phyloP scores from a whole-genome alignment of 805 yeast genomes.

The Teunomyces panamensis region DNA sequence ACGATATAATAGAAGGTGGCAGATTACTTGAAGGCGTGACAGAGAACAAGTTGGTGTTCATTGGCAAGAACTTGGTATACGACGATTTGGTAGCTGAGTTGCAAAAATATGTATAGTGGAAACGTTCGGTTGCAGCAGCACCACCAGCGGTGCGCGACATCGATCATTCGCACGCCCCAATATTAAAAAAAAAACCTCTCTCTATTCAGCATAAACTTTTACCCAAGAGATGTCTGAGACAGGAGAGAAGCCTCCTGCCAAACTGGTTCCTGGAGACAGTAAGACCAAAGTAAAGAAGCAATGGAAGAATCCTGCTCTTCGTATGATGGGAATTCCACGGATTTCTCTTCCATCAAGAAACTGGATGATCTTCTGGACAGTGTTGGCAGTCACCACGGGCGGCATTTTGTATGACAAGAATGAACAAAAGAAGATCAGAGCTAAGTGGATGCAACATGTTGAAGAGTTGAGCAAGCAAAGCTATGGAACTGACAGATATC shows the following conservation, averaged over 20 bases:
- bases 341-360: conserved; percentile 83
- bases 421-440: conserved; percentile 64
- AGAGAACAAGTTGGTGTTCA: conserved; percentile 63
- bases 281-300: conserved; percentile 32
- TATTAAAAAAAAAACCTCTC: neutral
- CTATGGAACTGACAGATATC: conserved; percentile 47
- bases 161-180: neutral
- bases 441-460: conserved; percentile 62
- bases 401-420: conserved; percentile 76
- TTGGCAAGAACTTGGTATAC: conserved; percentile 61
- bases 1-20: conserved; percentile 63
- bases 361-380: conserved; percentile 87
- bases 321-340: conserved; percentile 80
- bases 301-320: conserved; percentile 73
- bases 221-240: neutral
- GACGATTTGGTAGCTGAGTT: conserved; percentile 34
- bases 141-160: no score
- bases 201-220: neutral
- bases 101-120: neutral
- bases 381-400: conserved; percentile 64
- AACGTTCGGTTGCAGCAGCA: neutral
- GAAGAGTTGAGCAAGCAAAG: conserved; percentile 46
- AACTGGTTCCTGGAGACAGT: neutral
- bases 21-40: conserved; percentile 32
- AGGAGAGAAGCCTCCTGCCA: neutral